Evolutionary conservation across 164 flowering plant species (phyloP).

Genomic region (Annona cherimola): DNA sequence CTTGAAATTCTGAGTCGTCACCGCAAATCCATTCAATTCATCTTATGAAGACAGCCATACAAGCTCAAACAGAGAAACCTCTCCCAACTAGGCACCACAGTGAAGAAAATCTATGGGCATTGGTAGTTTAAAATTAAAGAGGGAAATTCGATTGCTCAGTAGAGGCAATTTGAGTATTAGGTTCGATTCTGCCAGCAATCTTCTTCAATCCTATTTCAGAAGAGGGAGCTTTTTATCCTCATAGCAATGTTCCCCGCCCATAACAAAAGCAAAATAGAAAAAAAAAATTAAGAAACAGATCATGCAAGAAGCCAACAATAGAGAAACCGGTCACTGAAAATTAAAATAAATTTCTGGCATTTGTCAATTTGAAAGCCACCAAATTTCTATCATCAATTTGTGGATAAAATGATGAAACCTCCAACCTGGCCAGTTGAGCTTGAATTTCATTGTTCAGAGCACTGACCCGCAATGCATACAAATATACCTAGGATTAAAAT

Average conservation of each 20-base stretch:
- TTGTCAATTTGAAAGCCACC: no score
- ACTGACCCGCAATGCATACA: no score
- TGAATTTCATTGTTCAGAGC: no score
- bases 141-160: conserved; percentile 18
- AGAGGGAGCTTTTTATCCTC: conserved; percentile 32
- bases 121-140: background rate
- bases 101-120: no score
- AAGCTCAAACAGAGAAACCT: no score
- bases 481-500: no score
- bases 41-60: no score
- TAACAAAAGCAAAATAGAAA: background rate
- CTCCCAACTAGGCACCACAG: no score
- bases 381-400: no score
- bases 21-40: conserved; percentile 6
- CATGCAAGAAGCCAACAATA: no score
- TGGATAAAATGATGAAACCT: no score
- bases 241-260: conserved; percentile 13
- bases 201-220: conserved; percentile 22
- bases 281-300: background rate
- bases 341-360: background rate
- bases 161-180: conserved; percentile 18
- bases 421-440: no score
- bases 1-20: conserved; percentile 31
- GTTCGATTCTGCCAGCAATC: conserved; percentile 31
- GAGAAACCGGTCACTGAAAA: background rate